Evolutionary conservation across 1,139 yeast genomes (phyloP), one percentile per base, ranked within the genome.

Genomic region (Torulaspora globosa): DNA sequence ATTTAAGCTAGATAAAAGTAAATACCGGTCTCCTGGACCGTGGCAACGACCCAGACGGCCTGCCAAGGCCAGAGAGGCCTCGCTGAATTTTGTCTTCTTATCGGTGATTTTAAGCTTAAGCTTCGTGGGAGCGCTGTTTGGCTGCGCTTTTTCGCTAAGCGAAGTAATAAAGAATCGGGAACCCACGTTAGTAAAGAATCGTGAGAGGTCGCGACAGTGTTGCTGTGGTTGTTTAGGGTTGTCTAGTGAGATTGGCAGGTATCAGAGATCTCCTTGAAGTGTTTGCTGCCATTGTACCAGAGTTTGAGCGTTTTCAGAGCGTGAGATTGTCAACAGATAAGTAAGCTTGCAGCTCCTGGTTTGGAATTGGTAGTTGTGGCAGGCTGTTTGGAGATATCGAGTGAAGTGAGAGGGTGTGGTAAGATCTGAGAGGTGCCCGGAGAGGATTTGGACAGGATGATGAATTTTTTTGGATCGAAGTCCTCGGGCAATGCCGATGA

Each of bases 401-500:
- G 21, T 8, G 34, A 15, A n/a, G 12, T 16, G 21, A 15, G 21
- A 11, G 5, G 18, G 11, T 31, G 34, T 15, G 2, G n/a, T 4
- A 19, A 6, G 23, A 16, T 11, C 23, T 31, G 34, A 35, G 34
- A 23, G 36, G 14, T 14, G 11, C 5, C 3, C 2, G 15, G 24
- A 27, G 12, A 19, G 4, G 18, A 12, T 15, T 21, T 16, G 29
- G 29, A 19, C 21, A 30, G 11, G 24, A 47, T 47, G 51, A 62
- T 62, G 65, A 62, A 62, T 46, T 62, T 62, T 47, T 62, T 62
- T 46, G 57, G 60, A 28, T 46, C 55, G 24, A 47, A 47, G 43
- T 29, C 43, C 16, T 43, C 46, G 36, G 41, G 39, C 31, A 40
- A 37, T 31, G 33, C 35, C 36, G 35, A 33, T 38, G 44, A 47